A percentile compares a stretch with the other conserved stretches of the same genome.
Evolutionary conservation across 495 filamentous ascomycete species (phyloP).

Genomic region (Tuber brumale): DNA sequence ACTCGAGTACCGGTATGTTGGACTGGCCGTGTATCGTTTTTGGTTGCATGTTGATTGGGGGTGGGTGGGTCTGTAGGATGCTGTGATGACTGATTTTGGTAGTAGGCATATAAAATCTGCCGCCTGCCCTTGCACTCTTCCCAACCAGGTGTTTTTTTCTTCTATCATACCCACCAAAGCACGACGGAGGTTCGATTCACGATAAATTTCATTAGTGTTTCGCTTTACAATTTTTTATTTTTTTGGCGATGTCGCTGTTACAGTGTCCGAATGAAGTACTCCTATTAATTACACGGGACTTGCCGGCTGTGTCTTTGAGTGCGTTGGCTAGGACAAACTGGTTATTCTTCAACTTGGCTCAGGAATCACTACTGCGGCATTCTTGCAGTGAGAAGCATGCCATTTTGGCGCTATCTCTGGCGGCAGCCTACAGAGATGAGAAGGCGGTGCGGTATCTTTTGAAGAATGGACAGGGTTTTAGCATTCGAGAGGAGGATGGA

Average conservation of each 20-base stretch:
- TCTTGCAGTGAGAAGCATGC: background rate
- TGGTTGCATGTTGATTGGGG: background rate
- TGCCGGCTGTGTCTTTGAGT: background rate
- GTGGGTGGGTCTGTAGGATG: background rate
- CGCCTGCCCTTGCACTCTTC: background rate
- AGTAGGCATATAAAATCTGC: slow-evolving; percentile 1
- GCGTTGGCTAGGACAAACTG: background rate
- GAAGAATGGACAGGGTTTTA: background rate
- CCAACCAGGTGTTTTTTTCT: background rate
- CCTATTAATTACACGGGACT: background rate
- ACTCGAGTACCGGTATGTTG: background rate
- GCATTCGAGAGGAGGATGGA: background rate
- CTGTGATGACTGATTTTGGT: background rate
- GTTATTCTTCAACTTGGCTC: background rate
- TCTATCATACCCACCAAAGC: background rate
- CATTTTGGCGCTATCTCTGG: background rate
- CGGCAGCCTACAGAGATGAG: background rate
- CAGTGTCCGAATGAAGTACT: slow-evolving; percentile 3
- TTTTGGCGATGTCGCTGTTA: background rate
- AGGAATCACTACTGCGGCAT: background rate
- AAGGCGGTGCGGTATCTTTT: background rate
- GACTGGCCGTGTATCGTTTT: background rate
- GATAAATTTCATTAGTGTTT: background rate
- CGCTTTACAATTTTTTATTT: background rate
- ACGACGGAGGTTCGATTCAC: background rate